Base-by-base conservation (phyloP, 768 basidiomycete species). In the Tylopilus rubrobrunneus region DNA sequence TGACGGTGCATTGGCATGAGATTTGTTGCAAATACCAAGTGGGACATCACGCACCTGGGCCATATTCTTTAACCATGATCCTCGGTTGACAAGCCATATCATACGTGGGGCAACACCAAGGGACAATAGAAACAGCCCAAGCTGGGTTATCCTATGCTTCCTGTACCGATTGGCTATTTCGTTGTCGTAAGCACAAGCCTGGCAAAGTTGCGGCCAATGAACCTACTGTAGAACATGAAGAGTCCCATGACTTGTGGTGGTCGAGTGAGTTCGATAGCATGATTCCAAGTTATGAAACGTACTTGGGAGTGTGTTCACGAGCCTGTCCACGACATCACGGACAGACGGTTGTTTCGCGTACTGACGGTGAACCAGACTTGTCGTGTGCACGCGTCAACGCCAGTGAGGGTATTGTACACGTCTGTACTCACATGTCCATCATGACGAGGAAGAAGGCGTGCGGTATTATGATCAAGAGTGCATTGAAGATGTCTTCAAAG, bases 361-460 rank as follows among this genome's bases (percentile, higher is more conserved):
- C 68, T 93, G 91, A 47, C 81, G 82, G 62, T 88, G 88, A 43
- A 90, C 80, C 42, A 92, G 73, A 53, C 91, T 93, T 60, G 50
- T 29, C 19, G 43, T 19, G 48, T 49, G 19, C 49, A 48, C 29
- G 45, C 29, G 48, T 53, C 46, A 55, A 42, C 25, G 15, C 42
- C 29, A 34, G 19, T 28, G 48, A 12, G 41, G 51, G n/a, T n/a
- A n/a, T 34, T 46, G 52, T 34, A 48, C 40, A 33, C 31, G 17
- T 15, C 43, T 10, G 53, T 19, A 73, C 88, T 62, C 65, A 93
- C 91, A 92, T 87, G 64, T 91, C 85, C 88, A 93, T 90, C 74
- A 91, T 72, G 15, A 92, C 62, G 37, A 92, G 74, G 47, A 92
- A 71, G 64, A 85, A 92, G 3, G 82, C 82, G 61, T 87, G 82